phyloP scores from a whole-genome alignment of 345 rosid genomes.

The Melaleuca alternifolia region DNA sequence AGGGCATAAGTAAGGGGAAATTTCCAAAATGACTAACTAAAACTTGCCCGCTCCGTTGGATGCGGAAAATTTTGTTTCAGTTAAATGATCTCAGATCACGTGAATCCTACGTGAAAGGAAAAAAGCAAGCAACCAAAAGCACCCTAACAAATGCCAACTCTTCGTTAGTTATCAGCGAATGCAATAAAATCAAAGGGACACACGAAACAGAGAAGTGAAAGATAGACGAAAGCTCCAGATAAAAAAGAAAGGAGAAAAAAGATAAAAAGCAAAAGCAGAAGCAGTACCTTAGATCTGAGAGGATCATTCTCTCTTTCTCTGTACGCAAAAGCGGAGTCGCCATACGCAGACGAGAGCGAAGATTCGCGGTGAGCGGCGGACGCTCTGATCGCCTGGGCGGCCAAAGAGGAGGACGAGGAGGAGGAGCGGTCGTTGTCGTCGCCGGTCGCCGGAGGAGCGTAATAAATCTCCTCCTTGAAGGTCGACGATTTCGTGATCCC shows the following conservation, averaged over 20 bases:
- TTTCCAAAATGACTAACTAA: not conserved
- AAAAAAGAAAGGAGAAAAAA: not conserved
- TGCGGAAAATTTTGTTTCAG: not conserved
- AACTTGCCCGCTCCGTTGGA: not conserved
- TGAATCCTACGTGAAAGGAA: not conserved
- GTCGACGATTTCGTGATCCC: constrained; percentile 70
- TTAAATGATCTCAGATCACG: not conserved
- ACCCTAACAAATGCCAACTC: not conserved
- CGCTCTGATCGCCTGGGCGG: constrained; percentile 86
- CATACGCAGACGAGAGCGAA: constrained; percentile 34
- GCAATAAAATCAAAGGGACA: not conserved
- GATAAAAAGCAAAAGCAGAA: not conserved
- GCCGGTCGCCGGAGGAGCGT: constrained; percentile 18
- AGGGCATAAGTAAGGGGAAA: not conserved
- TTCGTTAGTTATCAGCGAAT: not conserved
- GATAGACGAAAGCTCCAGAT: not conserved
- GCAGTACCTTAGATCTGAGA: constrained; percentile 46
- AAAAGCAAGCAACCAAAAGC: not conserved
- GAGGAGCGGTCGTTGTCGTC: constrained; percentile 28
- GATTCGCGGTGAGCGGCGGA: constrained; percentile 43
- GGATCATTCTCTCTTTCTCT: constrained; percentile 9
- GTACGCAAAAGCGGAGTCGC: constrained; percentile 6
- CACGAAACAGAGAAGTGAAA: not conserved
- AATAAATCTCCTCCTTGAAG: constrained; percentile 61
- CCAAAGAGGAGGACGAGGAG: constrained; percentile 31